Base-by-base conservation (phyloP, 495 filamentous ascomycete genomes). In the Extremus antarcticus region DNA sequence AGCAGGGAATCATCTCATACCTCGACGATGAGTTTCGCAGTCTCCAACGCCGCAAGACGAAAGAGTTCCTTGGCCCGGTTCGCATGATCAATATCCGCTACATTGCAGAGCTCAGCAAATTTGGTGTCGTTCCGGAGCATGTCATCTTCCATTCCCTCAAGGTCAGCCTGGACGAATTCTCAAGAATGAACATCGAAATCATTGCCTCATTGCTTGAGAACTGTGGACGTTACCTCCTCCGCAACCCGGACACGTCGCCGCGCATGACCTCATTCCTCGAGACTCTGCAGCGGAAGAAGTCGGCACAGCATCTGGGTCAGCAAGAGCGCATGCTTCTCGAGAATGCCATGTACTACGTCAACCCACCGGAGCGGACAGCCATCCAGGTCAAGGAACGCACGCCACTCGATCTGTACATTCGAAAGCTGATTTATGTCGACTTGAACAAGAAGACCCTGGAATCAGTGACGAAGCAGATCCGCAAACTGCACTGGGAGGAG, bases 141-240 rank as follows among this genome's bases (percentile, higher is more conserved):
- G 90, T 97, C 60, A 92, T 97, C 54, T 99, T 99, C 70, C 94
- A 99, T 62, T 97, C 91, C 69, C 78, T 99, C 57, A 97, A 94
- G 68, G 90, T 99, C 62, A 92, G 92, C 56, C 73, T 97, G 4
- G 94, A 99, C 62, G 92, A 99, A 57, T 97, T 99, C 61, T 95
- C 94, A 9, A 80, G 90, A 59, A 94, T 95, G 82, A 97, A 97
- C 63, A 94, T 99, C 56, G 94, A 99, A 67, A 95, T 99, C 61
- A 94, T 97, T 59, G 91, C 90, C 61, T 90, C 94, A 61, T 74
- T 96, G n/a, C 76, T 99, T 8, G 92, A 99, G 71, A 97, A 95
- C 63, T 99, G 94, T 63, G 92, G 92, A 29, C 84, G 90, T 7
- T 99, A 95, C 71, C 73, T 99, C 41, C 77, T 97, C 47, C 88